phyloP scores from a whole-genome alignment of 108 stramenopile genomes.

The Nitzschia palea region DNA sequence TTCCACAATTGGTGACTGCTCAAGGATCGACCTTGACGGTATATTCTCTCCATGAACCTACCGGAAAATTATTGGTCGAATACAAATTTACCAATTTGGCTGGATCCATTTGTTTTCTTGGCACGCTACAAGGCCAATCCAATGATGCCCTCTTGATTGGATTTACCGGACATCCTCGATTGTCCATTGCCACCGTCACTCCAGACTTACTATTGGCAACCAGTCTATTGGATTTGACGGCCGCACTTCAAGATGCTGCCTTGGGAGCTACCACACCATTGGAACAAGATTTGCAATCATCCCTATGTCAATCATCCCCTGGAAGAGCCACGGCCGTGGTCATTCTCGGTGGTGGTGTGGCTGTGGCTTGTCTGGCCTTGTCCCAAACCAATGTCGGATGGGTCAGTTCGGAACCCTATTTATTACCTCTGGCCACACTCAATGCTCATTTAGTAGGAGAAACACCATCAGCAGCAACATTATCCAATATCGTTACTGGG shows the following conservation, averaged over 20 bases:
- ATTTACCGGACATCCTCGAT: slow-evolving; percentile 75
- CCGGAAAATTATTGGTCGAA: slow-evolving; percentile 54
- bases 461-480: slow-evolving; percentile 1
- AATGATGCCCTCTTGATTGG: slow-evolving; percentile 59
- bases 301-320: slow-evolving; percentile 29
- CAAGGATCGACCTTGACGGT: slow-evolving; percentile 67
- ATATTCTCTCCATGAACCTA: slow-evolving; percentile 52
- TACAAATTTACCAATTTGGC: slow-evolving; percentile 71
- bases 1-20: slow-evolving; percentile 85
- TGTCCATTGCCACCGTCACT: slow-evolving; percentile 43
- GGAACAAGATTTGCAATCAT: slow-evolving; percentile 72
- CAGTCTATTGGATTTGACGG: slow-evolving; percentile 71
- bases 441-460: slow-evolving; percentile 6
- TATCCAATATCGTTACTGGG: slow-evolving; percentile 53
- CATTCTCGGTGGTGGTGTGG: slow-evolving; percentile 77
- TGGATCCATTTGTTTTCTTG: slow-evolving; percentile 68
- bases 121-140: slow-evolving; percentile 29
- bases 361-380: slow-evolving; percentile 58
- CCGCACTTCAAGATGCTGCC: slow-evolving; percentile 49
- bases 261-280: slow-evolving; percentile 59
- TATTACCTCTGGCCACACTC: slow-evolving; percentile 63
- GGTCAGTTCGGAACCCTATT: slow-evolving; percentile 71
- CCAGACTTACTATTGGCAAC: slow-evolving; percentile 65
- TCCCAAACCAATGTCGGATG: slow-evolving; percentile 39
- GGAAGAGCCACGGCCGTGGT: slow-evolving; percentile 54